Base-by-base conservation (phyloP, 495 filamentous ascomycete species). In the Hypoxylon fragiforme region DNA sequence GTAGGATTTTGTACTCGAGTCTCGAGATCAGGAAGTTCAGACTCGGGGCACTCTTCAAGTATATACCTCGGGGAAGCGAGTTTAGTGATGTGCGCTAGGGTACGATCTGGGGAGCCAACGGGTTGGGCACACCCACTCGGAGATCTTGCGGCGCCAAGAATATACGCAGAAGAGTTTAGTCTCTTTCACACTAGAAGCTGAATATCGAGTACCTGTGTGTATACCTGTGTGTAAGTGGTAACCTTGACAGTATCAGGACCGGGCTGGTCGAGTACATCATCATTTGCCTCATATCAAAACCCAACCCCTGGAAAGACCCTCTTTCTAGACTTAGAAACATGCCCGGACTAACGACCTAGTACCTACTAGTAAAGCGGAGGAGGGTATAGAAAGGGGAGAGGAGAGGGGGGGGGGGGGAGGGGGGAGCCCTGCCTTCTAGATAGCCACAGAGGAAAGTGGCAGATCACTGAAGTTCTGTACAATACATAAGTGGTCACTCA, bases 211-310 rank as follows among this genome's bases (percentile, higher is more conserved):
- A n/a, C n/a, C n/a, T n/a, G n/a, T n/a, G n/a, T n/a, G n/a, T n/a
- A n/a, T n/a, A 49, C 46, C 35, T 38, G 44, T 19, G 46, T 53
- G 44, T 57, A 62, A 62, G 58, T 62, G 52, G 58, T 49, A 49
- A 62, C n/a, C n/a, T n/a, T n/a, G n/a, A n/a, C n/a, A 62, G 52
- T 62, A 48, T 62, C 43, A 62, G 48, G 34, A 38, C 32, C 19
- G 48, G 58, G 52, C 52, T 52, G 48, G 58, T 57, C 37, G 48
- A 56, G 58, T 62, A 57, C 58, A 62, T 56, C 52, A 51, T 53
- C 47, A 48, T 50, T 52, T 62, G 39, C 58, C 48, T 62, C 58
- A 53, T 52, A 51, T 56, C 47, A 36, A 57, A 54, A 40, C 52
- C 58, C 58, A 56, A 51, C 53, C 48, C 52, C 51, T 44, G 20